These are phyloP conservation scores for Syzygium aromaticum DNA, from an alignment of 345 rosid genomes.

Conservation along the genomic window DNA sequence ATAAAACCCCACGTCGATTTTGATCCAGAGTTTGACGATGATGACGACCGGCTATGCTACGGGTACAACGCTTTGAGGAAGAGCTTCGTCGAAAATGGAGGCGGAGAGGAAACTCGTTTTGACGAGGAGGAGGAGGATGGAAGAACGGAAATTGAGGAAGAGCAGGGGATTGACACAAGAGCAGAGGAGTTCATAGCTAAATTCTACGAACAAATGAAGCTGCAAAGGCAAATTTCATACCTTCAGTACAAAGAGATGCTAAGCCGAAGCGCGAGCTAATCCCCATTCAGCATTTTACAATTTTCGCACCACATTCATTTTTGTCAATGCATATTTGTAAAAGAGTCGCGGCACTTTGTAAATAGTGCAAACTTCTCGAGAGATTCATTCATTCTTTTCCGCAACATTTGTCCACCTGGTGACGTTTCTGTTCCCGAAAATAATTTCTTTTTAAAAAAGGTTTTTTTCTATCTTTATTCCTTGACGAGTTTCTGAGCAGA, in stretches of 20 bases:
- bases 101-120: background rate
- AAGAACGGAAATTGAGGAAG: slow-evolving; percentile 13
- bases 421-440: too few species aligned
- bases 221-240: slow-evolving; percentile 74
- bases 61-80: slow-evolving; percentile 4
- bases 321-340: background rate
- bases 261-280: background rate
- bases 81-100: slow-evolving; percentile 11
- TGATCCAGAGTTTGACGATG: slow-evolving; percentile 37
- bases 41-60: background rate
- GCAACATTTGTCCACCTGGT: background rate
- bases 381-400: background rate
- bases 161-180: slow-evolving; percentile 58
- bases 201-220: slow-evolving; percentile 64
- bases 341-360: background rate
- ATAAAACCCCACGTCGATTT: slow-evolving; percentile 43
- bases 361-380: background rate
- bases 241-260: slow-evolving; percentile 31
- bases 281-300: background rate
- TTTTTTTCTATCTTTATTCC: too few species aligned
- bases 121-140: slow-evolving; percentile 9
- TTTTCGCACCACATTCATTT: background rate
- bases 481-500: too few species aligned
- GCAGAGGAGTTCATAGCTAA: slow-evolving; percentile 85
- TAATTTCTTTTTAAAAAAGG: too few species aligned